These are phyloP conservation scores for Tylopilus orsonianus DNA, from an alignment of 1,284 basidiomycete species.

Conservation along the genomic window DNA sequence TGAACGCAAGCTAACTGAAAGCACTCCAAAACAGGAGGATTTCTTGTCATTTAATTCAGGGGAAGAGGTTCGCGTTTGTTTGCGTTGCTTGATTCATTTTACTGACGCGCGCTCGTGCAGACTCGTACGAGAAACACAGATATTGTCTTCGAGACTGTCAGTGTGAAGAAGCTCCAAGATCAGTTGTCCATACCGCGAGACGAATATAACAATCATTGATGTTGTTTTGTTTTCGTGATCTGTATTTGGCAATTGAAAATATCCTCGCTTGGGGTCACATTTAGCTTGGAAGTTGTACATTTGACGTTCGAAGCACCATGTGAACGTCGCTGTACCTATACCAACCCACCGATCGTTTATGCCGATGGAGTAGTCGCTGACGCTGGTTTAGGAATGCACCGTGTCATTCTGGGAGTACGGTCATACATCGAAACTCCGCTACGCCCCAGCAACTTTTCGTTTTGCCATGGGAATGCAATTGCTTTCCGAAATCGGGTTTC, in stretches of 20 bases:
- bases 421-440: too few relatives aligned
- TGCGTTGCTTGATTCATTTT: not conserved
- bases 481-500: not conserved
- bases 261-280: not conserved
- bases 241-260: too few relatives aligned
- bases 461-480: not conserved
- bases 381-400: too few relatives aligned
- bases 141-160: slow-evolving; percentile 21
- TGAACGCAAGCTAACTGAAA: slow-evolving; percentile 9
- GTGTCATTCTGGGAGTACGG: too few relatives aligned
- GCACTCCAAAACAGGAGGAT: slow-evolving; percentile 13
- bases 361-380: too few relatives aligned
- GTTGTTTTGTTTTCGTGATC: too few relatives aligned
- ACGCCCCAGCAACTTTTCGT: not conserved
- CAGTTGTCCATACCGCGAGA: slow-evolving; percentile 7
- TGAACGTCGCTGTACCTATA: slow-evolving; percentile 10
- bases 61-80: slow-evolving; percentile 12
- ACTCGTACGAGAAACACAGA: slow-evolving; percentile 18
- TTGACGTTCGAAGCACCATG: slow-evolving; percentile 1
- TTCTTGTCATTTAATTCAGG: slow-evolving; percentile 11
- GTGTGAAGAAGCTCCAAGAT: slow-evolving; percentile 17
- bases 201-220: not conserved
- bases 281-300: too few relatives aligned
- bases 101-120: slow-evolving; percentile 3
- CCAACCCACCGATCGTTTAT: too few relatives aligned